Evolutionary conservation across 176 grass and related monocot genomes (phyloP), one percentile per base, ranked within the genome.

Genomic region (Phoenix roebelenii): DNA sequence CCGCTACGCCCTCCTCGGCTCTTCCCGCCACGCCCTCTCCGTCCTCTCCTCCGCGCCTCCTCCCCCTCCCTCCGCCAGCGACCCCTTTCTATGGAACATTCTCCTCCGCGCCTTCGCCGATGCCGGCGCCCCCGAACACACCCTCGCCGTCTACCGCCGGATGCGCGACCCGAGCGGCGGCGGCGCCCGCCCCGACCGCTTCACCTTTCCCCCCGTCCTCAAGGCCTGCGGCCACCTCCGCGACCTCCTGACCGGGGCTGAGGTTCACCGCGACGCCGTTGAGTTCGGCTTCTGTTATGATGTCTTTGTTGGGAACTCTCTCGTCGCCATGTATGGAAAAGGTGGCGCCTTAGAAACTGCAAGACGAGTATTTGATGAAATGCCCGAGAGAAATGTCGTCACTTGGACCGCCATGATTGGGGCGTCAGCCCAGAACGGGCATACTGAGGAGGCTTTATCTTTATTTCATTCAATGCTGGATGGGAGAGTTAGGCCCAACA

Each of bases 191-290:
- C 70, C 70, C 15, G 59, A 73, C 60, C 60, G 59, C 3, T 72
- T 72, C 51, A 63, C 70, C 59, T 72, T 72, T 18, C 70, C 70
- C 5, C 59, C 70, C 12, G 39, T 72, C 25, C 49, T 73, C 59
- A 73, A 73, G 59, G 59, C 70, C 51, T 73, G 59, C 18, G 14
- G 59, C 28, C 51, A 44, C 70, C 59, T 73, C 24, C 24, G 70
- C 1, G 24, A 73, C 51, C 29, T 73, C 20, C 51, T 54, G 26
- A 51, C 52, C 7, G 70, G 70, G 25, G 59, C 25, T 22, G 23
- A 35, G 18, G 24, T 63, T 28, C 59, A 63, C 28, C n/a, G 26
- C 1, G 59, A 73, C 15, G 51, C 70, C 3, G 51, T 18, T 9
- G 59, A 54, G 5, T n/a, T 62, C 5, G 70, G 70, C 26, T 52